Percentiles rank a stretch among this genome's conserved stretches.
These are phyloP conservation scores for Sclerotinia glacialis DNA, from an alignment of 2,329 filamentous ascomycete species.

Conservation along the genomic window DNA sequence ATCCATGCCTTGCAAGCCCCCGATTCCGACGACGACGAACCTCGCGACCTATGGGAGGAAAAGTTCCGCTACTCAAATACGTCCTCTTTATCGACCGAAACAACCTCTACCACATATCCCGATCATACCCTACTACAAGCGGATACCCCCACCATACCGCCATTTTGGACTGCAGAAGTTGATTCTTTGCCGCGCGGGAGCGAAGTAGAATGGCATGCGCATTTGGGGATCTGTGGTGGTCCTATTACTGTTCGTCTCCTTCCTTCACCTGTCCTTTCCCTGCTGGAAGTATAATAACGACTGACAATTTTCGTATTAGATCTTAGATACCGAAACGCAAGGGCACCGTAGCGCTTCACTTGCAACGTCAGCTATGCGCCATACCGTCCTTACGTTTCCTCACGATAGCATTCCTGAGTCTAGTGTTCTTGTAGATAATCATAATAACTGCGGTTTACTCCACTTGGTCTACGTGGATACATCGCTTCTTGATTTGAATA, in stretches of 20 bases:
- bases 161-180: slow-evolving; percentile 73
- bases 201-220: slow-evolving; percentile 79
- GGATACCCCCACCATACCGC: slow-evolving; percentile 45
- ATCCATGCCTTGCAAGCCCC: slow-evolving; percentile 34
- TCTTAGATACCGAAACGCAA: slow-evolving; percentile 12
- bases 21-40: slow-evolving; percentile 50
- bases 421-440: slow-evolving; percentile 20
- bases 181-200: slow-evolving; percentile 70
- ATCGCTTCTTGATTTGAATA: neutral
- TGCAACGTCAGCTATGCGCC: slow-evolving; percentile 19
- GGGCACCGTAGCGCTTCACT: neutral
- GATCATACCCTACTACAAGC: neutral
- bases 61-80: slow-evolving; percentile 50
- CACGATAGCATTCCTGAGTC: neutral
- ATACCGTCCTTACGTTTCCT: slow-evolving; percentile 1
- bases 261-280: neutral
- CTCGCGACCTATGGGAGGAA: slow-evolving; percentile 67
- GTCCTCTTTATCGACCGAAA: neutral
- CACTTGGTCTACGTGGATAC: slow-evolving; percentile 20
- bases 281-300: neutral
- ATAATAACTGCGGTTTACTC: neutral
- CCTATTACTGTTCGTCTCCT: slow-evolving; percentile 23
- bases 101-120: neutral
- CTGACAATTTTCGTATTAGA: neutral
- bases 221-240: slow-evolving; percentile 52